These are phyloP conservation scores for Mycena latifolia DNA, from an alignment of 768 basidiomycete genomes.

Conservation along the genomic window DNA sequence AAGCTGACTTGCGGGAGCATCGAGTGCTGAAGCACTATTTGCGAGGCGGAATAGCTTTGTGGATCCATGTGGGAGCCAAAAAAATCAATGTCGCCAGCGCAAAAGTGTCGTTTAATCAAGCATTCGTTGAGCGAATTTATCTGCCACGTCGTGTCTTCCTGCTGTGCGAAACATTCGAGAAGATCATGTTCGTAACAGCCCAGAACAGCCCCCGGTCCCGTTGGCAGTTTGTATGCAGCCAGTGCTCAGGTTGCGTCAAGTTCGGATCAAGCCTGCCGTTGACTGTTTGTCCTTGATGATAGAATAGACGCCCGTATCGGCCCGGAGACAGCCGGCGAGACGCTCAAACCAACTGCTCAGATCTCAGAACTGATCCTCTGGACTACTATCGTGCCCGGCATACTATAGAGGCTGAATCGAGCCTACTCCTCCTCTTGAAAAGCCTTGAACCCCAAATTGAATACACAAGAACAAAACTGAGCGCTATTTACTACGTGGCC, in stretches of 20 bases:
- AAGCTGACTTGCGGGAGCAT: not conserved
- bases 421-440: no score
- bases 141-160: conserved; percentile 28
- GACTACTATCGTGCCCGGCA: no score
- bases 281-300: no score
- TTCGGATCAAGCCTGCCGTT: no score
- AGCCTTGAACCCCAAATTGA: no score
- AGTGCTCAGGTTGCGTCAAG: no score
- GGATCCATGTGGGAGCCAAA: conserved; percentile 24
- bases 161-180: not conserved
- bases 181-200: conserved; percentile 28
- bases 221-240: conserved; percentile 1
- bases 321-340: no score
- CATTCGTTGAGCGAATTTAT: not conserved
- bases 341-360: no score
- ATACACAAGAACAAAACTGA: not conserved
- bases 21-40: not conserved
- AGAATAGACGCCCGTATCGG: no score
- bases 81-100: not conserved
- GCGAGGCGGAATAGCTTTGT: conserved; percentile 2
- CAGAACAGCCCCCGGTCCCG: no score
- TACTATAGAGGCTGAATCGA: no score
- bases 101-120: conserved; percentile 1
- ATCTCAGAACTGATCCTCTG: no score
- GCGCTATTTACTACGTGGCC: conserved; percentile 8